These are phyloP conservation scores for Neurospora hispaniola DNA, from an alignment of 495 filamentous ascomycete genomes.

Conservation along the genomic window DNA sequence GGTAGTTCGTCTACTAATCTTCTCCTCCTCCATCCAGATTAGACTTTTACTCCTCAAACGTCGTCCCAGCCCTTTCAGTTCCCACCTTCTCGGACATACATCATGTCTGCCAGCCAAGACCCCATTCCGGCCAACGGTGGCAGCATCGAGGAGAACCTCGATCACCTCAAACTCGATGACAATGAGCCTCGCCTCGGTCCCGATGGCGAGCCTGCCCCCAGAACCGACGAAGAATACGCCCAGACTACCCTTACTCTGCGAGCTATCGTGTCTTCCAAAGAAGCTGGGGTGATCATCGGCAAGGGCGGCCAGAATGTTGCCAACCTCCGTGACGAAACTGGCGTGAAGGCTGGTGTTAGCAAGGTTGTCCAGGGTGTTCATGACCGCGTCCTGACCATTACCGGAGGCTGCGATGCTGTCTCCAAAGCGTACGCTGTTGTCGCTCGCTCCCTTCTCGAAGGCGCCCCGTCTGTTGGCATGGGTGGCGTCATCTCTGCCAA, in stretches of 20 bases:
- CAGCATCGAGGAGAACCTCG: constrained; percentile 40
- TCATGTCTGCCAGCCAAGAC: constrained; percentile 42
- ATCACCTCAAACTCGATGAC: constrained; percentile 36
- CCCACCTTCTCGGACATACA: constrained; percentile 8
- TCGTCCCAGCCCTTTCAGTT: background rate
- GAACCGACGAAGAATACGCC: constrained; percentile 94
- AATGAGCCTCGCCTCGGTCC: constrained; percentile 50
- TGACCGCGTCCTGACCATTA: constrained; percentile 92
- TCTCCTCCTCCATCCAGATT: constrained; percentile 1
- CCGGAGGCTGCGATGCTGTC: constrained; percentile 73
- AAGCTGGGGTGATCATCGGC: constrained; percentile 96
- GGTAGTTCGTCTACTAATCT: background rate
- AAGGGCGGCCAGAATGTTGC: constrained; percentile 98
- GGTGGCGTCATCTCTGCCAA: constrained; percentile 72
- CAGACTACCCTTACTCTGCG: constrained; percentile 82
- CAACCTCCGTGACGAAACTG: constrained; percentile 91
- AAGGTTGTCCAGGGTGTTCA: constrained; percentile 97
- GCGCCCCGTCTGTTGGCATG: constrained; percentile 91
- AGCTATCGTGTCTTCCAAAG: constrained; percentile 96
- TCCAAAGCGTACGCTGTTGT: constrained; percentile 89
- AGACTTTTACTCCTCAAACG: background rate
- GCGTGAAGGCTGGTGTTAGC: constrained; percentile 94
- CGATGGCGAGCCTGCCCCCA: constrained; percentile 59
- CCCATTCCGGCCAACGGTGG: constrained; percentile 26
- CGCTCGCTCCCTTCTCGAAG: constrained; percentile 80